Evolutionary conservation across 108 stramenopile species (phyloP).

Genomic region (Cyclotella cryptica): DNA sequence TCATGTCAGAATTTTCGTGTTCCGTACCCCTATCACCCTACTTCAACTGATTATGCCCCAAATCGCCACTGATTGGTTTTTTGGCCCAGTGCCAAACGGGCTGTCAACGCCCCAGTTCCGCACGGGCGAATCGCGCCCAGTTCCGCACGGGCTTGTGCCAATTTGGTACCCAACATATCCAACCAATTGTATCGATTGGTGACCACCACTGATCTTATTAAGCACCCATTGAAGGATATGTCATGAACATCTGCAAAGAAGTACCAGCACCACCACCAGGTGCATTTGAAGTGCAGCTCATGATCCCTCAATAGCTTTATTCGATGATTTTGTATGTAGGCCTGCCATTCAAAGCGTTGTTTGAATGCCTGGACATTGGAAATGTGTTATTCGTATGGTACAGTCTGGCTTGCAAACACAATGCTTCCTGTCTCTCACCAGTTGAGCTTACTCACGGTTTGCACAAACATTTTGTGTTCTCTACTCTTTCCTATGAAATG

Average conservation of each 20-base stretch:
- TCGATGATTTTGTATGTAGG: conserved; percentile 92
- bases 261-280: conserved; percentile 97
- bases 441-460: conserved; percentile 87
- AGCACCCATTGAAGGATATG: conserved; percentile 95
- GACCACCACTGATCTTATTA: conserved; percentile 84
- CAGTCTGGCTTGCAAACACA: conserved; percentile 87
- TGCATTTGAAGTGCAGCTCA: conserved; percentile 85
- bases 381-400: too few species aligned
- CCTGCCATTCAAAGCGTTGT: too few species aligned
- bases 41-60: too few species aligned
- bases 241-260: conserved; percentile 94
- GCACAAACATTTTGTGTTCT: conserved; percentile 90
- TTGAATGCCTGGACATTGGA: too few species aligned
- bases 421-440: conserved; percentile 89
- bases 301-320: conserved; percentile 75
- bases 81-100: conserved; percentile 28
- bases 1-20: too few species aligned
- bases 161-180: conserved; percentile 81
- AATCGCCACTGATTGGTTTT: too few species aligned
- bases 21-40: too few species aligned
- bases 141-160: too few species aligned
- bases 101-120: conserved; percentile 84
- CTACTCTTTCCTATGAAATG: too few species aligned
- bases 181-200: conserved; percentile 94
- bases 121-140: conserved; percentile 94